Base-by-base conservation (phyloP, 257 asterid genomes). In the Rhazya stricta region DNA sequence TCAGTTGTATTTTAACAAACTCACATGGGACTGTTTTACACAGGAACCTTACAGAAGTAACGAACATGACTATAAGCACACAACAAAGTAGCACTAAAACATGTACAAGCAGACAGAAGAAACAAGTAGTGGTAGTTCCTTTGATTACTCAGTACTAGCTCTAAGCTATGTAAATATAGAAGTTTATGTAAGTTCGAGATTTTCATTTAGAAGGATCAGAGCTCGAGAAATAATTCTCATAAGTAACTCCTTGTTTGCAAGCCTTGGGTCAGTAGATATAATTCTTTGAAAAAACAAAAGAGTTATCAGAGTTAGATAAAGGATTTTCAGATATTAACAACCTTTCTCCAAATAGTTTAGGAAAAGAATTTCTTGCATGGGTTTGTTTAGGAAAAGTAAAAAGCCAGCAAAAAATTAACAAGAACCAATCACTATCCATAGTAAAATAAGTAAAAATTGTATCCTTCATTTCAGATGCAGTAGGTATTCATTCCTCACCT, bases 401-500 rank as follows among this genome's bases (percentile, higher is more conserved):
- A 66, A 66, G 18, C 71, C 21, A 66, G 71, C 10, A 9, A 39
- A 66, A 51, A 51, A 51, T 18, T 1, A 51, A 39, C 71, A 37
- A 66, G 71, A 37, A 37, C 23, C 15, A 66, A 37, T 19, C 6
- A 37, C 8, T 36, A 66, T 21, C 63, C 34, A 57, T 29, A 48
- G 16, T 9, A 19, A 36, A 11, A 37, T 18, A 21, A 65, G 48
- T 9, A 65, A 15, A 19, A 18, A 36, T 18, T 43, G 43, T 9
- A 9, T 21, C 29, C 43, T 16, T 53, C n/a, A 39, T 9, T 19
- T 7, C 16, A 15, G 27, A 32, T 65, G 69, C 62, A 50, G 11
- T 7, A 48, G 57, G 72, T 56, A 77, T 53, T 73, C 39, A 29
- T 67, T 71, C 54, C 79, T 79, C 78, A 92, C 99, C 99, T 94